Evolutionary conservation across 2,329 filamentous ascomycete species (phyloP).

Genomic region (Thelonectria olida): DNA sequence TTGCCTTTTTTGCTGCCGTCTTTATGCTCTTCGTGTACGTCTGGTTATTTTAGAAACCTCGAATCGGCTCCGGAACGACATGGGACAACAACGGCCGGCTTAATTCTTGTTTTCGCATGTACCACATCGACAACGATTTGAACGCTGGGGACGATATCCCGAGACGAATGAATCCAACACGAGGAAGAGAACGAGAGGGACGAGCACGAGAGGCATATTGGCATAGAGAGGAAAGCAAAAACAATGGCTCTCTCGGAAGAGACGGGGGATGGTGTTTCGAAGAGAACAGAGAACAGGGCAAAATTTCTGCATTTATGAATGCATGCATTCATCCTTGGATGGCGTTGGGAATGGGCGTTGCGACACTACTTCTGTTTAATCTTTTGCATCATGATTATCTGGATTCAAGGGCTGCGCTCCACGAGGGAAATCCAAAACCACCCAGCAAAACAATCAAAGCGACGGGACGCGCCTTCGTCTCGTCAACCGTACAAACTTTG

Average conservation of each 20-base stretch:
- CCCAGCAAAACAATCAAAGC: not conserved
- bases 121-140: too few relatives aligned
- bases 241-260: too few relatives aligned
- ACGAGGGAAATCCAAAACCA: not conserved
- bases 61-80: too few relatives aligned
- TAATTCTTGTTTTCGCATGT: too few relatives aligned
- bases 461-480: not conserved
- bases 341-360: constrained; percentile 34
- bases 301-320: constrained; percentile 21
- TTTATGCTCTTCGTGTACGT: constrained; percentile 89
- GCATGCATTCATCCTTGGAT: constrained; percentile 32
- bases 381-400: not conserved
- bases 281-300: constrained; percentile 1
- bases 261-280: too few relatives aligned
- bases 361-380: constrained; percentile 4
- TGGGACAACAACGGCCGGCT: too few relatives aligned
- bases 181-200: too few relatives aligned
- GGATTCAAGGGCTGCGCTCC: constrained; percentile 9
- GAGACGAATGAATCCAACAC: too few relatives aligned
- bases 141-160: too few relatives aligned
- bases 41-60: constrained; percentile 75
- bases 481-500: constrained; percentile 14
- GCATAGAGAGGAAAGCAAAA: too few relatives aligned
- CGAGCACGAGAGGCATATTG: too few relatives aligned
- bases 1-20: constrained; percentile 87